Base-by-base conservation (phyloP, 1,284 basidiomycete species). In the Ceratobasidium sp. region DNA sequence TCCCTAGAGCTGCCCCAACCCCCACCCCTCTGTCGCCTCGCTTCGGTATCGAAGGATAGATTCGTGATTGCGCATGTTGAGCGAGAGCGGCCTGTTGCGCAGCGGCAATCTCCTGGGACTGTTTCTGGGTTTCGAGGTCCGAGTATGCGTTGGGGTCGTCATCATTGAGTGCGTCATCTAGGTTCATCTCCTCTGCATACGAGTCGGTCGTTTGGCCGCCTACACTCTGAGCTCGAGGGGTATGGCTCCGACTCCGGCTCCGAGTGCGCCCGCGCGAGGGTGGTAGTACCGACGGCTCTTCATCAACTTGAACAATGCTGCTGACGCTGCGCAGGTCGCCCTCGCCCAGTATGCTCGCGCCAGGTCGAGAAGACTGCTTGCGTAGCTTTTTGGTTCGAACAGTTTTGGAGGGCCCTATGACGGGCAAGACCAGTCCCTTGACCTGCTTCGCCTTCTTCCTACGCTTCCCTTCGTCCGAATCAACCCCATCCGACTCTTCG, bases 341-440 rank as follows among this genome's bases (percentile, higher is more conserved):
- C 85, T 50, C 75, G 50, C 46, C 57, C 32, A 57, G n/a, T 32
- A 44, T 49, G 35, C 49, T 75, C 32, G 23, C 16, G 30, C 43
- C 43, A 49, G 47, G 72, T 26, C 55, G 73, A 21, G 41, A 59
- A 35, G 67, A 71, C 41, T 52, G 69, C 35, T 54, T 46, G 30
- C 64, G 64, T 30, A 41, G 64, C 18, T 67, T 67, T 38, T 55
- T 67, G 52, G 50, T 30, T 18, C 64, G 64, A 32, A 55, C n/a
- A 2, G 50, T 81, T 77, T 85, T 87, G 72, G 89, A 88, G 72
- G 89, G 87, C 9, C 84, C 83, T 21, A 89, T 84, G 41, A 88
- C 85, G 6, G 91, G 91, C 1, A 93, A 82, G 84, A 84, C 5
- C 87, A 88, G n/a, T 85, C 61, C 87, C 9, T 81, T 80, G 26